These are phyloP conservation scores for Aurantiochytrium sp. DNA, from an alignment of 108 stramenopile species.

Conservation along the genomic window DNA sequence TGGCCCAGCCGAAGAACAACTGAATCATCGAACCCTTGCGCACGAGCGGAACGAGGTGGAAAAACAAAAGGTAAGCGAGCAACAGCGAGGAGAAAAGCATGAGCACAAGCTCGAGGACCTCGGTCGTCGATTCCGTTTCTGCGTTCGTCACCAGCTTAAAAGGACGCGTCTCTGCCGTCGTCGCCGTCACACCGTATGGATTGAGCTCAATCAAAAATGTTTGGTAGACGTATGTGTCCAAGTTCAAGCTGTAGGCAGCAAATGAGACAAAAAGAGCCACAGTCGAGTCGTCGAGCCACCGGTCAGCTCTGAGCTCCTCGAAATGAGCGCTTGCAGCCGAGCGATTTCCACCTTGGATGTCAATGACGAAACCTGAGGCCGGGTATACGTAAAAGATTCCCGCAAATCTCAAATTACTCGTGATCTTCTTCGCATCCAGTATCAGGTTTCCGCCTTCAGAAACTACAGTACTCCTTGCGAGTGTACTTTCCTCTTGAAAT, in stretches of 20 bases:
- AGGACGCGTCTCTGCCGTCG: not conserved
- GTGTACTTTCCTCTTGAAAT: not conserved
- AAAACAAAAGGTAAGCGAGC: not conserved
- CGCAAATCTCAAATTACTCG: not conserved
- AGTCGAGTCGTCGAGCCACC: not conserved
- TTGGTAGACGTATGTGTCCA: not conserved
- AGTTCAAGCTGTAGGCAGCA: not conserved
- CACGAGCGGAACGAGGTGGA: not conserved
- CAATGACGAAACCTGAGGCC: not conserved
- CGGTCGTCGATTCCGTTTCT: not conserved
- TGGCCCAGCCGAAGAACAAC: not conserved
- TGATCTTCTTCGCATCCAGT: not conserved
- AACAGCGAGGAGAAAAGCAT: not conserved
- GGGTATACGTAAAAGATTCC: not conserved
- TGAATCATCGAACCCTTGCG: not conserved
- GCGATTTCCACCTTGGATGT: not conserved
- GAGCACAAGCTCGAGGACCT: not conserved
- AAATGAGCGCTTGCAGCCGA: not conserved
- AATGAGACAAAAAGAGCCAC: constrained; percentile 2
- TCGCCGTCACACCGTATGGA: not conserved
- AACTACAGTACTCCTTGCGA: not conserved
- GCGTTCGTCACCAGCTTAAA: not conserved
- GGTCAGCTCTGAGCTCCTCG: not conserved
- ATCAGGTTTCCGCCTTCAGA: too few relatives aligned
- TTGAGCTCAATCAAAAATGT: not conserved